phyloP scores from a whole-genome alignment of 1,284 basidiomycete genomes.

The Anthracocystis setariae region DNA sequence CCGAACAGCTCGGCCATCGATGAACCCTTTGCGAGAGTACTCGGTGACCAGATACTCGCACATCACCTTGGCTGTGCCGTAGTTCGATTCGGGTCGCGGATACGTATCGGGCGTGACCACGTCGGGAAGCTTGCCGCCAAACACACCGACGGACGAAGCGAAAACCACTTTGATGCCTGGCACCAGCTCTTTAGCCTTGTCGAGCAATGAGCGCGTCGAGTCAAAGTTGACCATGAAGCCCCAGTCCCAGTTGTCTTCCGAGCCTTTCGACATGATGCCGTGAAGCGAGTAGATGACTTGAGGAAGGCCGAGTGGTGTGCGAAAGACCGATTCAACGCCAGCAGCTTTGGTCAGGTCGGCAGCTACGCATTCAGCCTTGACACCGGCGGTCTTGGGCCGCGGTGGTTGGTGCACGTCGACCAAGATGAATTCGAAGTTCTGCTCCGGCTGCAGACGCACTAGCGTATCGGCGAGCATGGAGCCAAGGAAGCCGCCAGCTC shows the following conservation, averaged over 20 bases:
- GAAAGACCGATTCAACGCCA: constrained; percentile 39
- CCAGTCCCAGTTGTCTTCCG: constrained; percentile 47
- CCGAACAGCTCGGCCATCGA: constrained; percentile 43
- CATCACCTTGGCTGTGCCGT: constrained; percentile 53
- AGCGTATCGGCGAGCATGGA: constrained; percentile 43
- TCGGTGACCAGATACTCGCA: constrained; percentile 52
- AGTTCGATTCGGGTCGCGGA: constrained; percentile 44
- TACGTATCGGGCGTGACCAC: constrained; percentile 38
- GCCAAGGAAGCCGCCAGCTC: constrained; percentile 51
- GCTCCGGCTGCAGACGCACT: constrained; percentile 21
- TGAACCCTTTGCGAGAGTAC: constrained; percentile 46
- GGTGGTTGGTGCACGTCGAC: constrained; percentile 39
- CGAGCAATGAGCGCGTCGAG: constrained; percentile 38
- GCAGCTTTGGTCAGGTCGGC: constrained; percentile 40
- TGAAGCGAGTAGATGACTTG: constrained; percentile 50
- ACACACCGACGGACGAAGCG: constrained; percentile 44
- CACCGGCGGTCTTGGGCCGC: constrained; percentile 8
- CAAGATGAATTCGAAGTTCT: constrained; percentile 44
- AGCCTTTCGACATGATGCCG: constrained; percentile 54
- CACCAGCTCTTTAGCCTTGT: constrained; percentile 22
- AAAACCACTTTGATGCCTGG: constrained; percentile 41
- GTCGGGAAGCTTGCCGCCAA: constrained; percentile 45
- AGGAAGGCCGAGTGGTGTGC: constrained; percentile 33
- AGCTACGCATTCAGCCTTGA: constrained; percentile 18
- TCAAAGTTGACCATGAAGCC: constrained; percentile 52